These are phyloP conservation scores for Raffaelea arxii DNA, from an alignment of 2,329 filamentous ascomycete species.

Conservation along the genomic window DNA sequence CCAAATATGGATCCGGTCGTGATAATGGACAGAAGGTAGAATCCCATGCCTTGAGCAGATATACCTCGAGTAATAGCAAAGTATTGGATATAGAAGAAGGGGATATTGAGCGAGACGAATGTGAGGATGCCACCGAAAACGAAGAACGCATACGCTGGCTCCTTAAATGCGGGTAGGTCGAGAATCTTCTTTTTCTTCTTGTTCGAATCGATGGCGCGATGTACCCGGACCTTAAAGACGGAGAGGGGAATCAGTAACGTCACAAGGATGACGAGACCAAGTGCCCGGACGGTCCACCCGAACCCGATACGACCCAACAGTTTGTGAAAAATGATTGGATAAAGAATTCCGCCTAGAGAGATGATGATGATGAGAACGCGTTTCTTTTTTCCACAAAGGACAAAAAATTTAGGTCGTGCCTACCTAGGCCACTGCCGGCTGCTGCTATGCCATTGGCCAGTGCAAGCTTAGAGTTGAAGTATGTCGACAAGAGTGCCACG, in stretches of 20 bases:
- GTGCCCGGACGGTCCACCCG: constrained; percentile 8
- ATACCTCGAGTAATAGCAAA: background rate
- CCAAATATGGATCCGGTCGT: background rate
- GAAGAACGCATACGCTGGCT: background rate
- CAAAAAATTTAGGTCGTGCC: too few relatives aligned
- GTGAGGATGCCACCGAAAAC: background rate
- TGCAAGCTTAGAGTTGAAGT: constrained; percentile 49
- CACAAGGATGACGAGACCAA: constrained; percentile 7
- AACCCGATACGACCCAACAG: constrained; percentile 6
- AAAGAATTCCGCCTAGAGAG: constrained; percentile 37
- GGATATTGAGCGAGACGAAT: background rate
- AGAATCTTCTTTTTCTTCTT: background rate
- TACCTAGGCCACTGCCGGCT: constrained; percentile 50
- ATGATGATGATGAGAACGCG: too few relatives aligned
- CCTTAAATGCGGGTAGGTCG: background rate
- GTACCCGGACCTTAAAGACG: background rate
- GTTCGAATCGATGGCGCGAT: background rate
- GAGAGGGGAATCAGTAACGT: background rate
- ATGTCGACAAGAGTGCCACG: constrained; percentile 46
- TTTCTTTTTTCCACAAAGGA: too few relatives aligned
- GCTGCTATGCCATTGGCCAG: constrained; percentile 51
- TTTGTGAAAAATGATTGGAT: constrained; percentile 6
- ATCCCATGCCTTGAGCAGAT: background rate
- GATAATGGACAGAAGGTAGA: background rate
- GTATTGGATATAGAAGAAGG: background rate